Evolutionary conservation across 2,329 filamentous ascomycete genomes (phyloP).

Genomic region (Aspergillus viridinutans): DNA sequence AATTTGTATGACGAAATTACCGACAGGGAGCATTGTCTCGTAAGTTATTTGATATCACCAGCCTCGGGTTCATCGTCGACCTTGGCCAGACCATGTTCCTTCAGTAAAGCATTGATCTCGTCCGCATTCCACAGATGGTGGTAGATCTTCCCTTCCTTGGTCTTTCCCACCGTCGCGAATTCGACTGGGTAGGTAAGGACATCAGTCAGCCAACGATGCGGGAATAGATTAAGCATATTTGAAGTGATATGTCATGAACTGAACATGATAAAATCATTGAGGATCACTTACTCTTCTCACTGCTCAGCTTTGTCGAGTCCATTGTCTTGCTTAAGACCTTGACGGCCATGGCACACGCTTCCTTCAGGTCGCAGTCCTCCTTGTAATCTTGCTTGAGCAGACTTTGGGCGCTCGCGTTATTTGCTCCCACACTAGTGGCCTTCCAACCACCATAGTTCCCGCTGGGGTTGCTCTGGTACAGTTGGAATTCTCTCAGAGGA

Average conservation of each 20-base stretch:
- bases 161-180: conserved; percentile 96
- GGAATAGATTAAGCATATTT: not conserved
- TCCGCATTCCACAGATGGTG: conserved; percentile 96
- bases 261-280: not conserved
- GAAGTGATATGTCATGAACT: not conserved
- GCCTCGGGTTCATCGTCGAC: conserved; percentile 64
- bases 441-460: conserved; percentile 99
- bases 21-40: conserved; percentile 20
- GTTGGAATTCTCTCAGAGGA: conserved; percentile 91
- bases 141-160: conserved; percentile 92
- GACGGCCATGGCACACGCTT: conserved; percentile 94
- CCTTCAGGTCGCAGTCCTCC: conserved; percentile 92
- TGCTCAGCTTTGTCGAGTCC: conserved; percentile 98
- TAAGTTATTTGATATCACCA: conserved; percentile 41
- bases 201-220: conserved; percentile 10
- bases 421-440: conserved; percentile 93
- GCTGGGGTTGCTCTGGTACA: conserved; percentile 97
- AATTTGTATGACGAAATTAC: conserved; percentile 29
- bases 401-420: conserved; percentile 96
- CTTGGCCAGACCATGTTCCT: conserved; percentile 94
- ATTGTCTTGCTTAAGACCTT: conserved; percentile 99
- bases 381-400: conserved; percentile 99
- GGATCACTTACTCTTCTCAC: conserved; percentile 82
- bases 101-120: conserved; percentile 89
- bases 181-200: conserved; percentile 62